Evolutionary conservation across 257 asterid species (phyloP).

Genomic region (Buddleja alternifolia): DNA sequence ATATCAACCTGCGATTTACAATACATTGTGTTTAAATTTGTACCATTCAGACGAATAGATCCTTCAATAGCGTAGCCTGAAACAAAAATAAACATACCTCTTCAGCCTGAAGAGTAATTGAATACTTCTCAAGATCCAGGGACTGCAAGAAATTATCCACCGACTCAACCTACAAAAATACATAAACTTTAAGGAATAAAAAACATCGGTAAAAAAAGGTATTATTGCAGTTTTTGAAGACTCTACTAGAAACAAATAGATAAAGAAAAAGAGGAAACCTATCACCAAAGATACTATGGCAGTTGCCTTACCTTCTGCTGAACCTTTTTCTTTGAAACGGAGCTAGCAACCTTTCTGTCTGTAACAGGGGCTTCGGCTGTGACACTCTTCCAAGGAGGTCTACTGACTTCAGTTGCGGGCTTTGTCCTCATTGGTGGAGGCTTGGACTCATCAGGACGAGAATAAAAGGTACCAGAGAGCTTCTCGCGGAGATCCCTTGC

Average conservation of each 20-base stretch:
- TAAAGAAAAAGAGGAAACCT: background rate
- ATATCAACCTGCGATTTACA: conserved; percentile 77
- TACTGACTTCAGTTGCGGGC: conserved; percentile 63
- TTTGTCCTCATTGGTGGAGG: conserved; percentile 49
- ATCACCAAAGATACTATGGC: conserved; percentile 9
- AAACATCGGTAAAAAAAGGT: conserved; percentile 5
- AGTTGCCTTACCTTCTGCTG: conserved; percentile 58
- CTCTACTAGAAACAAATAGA: background rate
- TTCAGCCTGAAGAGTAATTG: conserved; percentile 95
- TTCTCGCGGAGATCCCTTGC: conserved; percentile 90
- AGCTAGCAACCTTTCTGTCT: conserved; percentile 45
- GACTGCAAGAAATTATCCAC: conserved; percentile 83
- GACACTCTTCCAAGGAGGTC: conserved; percentile 64
- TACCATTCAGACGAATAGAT: conserved; percentile 18
- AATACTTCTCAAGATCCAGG: conserved; percentile 86
- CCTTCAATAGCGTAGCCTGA: conserved; percentile 22
- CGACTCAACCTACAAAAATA: conserved; percentile 69
- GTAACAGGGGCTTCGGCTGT: conserved; percentile 57
- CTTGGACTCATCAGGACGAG: conserved; percentile 55
- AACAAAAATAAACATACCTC: conserved; percentile 61
- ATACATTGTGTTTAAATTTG: background rate
- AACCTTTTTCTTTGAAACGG: conserved; percentile 57
- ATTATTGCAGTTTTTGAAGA: background rate
- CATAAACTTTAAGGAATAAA: conserved; percentile 20
- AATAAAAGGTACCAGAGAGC: conserved; percentile 72